Evolutionary conservation across 106 monocot genomes (phyloP).

Genomic region (Chionographis japonica): DNA sequence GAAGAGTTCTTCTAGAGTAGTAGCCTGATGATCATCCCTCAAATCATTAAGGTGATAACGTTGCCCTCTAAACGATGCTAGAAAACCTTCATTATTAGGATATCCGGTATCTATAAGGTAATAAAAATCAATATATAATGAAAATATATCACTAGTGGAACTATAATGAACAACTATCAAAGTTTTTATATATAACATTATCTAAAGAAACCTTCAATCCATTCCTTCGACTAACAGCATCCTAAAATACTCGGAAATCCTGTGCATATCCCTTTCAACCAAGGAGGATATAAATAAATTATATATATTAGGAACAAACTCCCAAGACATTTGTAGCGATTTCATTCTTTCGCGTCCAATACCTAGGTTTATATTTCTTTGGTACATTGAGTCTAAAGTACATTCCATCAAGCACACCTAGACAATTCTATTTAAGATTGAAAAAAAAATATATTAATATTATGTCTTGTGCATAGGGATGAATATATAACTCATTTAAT

Average conservation of each 20-base stretch:
- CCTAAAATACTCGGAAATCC: not conserved
- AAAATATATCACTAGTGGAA: not conserved
- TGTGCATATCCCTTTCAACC: not conserved
- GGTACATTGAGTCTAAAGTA: not conserved
- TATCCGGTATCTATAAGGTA: slow-evolving; percentile 5
- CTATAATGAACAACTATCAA: not conserved
- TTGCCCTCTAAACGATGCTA: slow-evolving; percentile 5
- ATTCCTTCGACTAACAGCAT: not conserved
- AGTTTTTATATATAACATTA: not conserved
- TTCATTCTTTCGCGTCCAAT: not conserved
- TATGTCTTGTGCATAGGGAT: too few species aligned
- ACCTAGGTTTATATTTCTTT: not conserved
- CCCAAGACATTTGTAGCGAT: not conserved
- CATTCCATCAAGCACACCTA: not conserved
- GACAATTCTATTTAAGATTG: not conserved
- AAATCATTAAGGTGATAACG: slow-evolving; percentile 4
- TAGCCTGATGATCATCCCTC: not conserved
- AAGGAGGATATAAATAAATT: not conserved
- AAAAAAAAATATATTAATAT: too few species aligned
- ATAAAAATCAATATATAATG: not conserved
- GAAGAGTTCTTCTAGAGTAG: not conserved
- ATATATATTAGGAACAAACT: not conserved
- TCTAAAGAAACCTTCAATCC: not conserved
- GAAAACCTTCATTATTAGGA: slow-evolving; percentile 1
- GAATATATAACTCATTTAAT: too few species aligned